A percentile compares a stretch with the other conserved stretches of the same genome.
Conservation (phyloP, 805 yeast species). For the Priceomyces medius region DNA sequence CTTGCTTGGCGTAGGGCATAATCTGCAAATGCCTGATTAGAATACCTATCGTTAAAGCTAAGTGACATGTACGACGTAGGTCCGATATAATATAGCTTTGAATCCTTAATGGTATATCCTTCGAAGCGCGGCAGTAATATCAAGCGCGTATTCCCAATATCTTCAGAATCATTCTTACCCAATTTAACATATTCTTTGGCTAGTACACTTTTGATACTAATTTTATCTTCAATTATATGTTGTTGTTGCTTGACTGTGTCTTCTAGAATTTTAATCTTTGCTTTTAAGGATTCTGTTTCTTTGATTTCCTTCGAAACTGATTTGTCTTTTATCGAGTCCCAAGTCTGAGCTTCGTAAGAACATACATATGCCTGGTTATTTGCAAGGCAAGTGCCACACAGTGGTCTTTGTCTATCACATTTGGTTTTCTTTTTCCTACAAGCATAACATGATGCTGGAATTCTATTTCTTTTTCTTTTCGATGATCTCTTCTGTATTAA, state of each 20-base stretch:
- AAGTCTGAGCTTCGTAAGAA: constrained; percentile 40
- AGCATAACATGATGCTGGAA: constrained; percentile 45
- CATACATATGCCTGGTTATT: constrained; percentile 39
- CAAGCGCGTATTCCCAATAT: too few species aligned
- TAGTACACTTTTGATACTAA: neutral
- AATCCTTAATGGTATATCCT: constrained; percentile 8
- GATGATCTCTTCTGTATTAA: too few species aligned
- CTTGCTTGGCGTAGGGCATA: constrained; percentile 3
- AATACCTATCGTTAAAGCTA: constrained; percentile 5
- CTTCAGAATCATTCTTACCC: neutral
- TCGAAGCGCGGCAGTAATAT: constrained; percentile 6
- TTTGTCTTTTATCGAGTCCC: constrained; percentile 19
- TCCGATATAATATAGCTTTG: constrained; percentile 9
- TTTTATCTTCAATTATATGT: too few species aligned
- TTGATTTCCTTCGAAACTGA: neutral
- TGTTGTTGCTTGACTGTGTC: neutral
- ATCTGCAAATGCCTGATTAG: constrained; percentile 2
- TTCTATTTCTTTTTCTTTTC: constrained; percentile 37
- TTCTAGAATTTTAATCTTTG: constrained; percentile 4
- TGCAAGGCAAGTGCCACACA: constrained; percentile 35
- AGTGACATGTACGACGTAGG: constrained; percentile 12
- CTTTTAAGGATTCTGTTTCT: constrained; percentile 4
- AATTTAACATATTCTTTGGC: neutral
- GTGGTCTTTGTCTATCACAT: constrained; percentile 40
- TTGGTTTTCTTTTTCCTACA: constrained; percentile 41